A percentile compares a stretch with the other conserved stretches of the same genome.
Evolutionary conservation across 495 filamentous ascomycete species (phyloP).

Genomic region (Physcia stellaris): DNA sequence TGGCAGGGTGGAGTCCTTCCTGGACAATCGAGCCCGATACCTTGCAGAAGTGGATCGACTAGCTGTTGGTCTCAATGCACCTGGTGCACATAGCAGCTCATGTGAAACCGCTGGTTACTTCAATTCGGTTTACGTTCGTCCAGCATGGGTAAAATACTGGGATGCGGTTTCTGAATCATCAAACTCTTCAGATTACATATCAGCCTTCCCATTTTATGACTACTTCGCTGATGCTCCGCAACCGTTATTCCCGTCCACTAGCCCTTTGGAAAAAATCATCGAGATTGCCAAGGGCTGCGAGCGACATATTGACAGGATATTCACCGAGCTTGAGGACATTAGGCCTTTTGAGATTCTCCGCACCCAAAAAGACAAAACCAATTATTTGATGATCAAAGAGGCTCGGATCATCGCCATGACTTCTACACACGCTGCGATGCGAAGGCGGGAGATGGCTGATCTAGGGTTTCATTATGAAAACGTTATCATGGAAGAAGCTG

Average conservation of each 20-base stretch:
- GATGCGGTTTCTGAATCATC: constrained; percentile 39
- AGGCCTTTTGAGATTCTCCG: constrained; percentile 90
- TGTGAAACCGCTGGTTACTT: constrained; percentile 98
- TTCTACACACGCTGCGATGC: constrained; percentile 96
- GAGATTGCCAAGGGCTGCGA: constrained; percentile 81
- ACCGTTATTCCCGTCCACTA: constrained; percentile 57
- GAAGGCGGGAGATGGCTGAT: constrained; percentile 75
- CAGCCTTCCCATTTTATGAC: constrained; percentile 75
- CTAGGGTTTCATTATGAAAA: constrained; percentile 97
- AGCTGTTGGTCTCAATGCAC: constrained; percentile 67
- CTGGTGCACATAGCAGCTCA: constrained; percentile 83
- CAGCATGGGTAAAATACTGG: constrained; percentile 78
- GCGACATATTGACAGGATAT: constrained; percentile 80
- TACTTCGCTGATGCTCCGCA: constrained; percentile 86
- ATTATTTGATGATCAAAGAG: constrained; percentile 90
- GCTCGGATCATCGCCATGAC: constrained; percentile 97
- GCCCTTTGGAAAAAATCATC: constrained; percentile 50
- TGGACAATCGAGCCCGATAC: constrained; percentile 71
- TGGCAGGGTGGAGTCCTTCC: constrained; percentile 88
- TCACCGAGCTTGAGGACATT: constrained; percentile 85
- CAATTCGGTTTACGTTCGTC: constrained; percentile 77
- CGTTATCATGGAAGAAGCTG: constrained; percentile 96
- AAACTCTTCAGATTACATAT: constrained; percentile 44
- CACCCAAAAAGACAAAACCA: constrained; percentile 76
- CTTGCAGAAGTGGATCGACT: constrained; percentile 78